phyloP scores from a whole-genome alignment of 257 asterid species.

The Nyctanthes arbortristis region DNA sequence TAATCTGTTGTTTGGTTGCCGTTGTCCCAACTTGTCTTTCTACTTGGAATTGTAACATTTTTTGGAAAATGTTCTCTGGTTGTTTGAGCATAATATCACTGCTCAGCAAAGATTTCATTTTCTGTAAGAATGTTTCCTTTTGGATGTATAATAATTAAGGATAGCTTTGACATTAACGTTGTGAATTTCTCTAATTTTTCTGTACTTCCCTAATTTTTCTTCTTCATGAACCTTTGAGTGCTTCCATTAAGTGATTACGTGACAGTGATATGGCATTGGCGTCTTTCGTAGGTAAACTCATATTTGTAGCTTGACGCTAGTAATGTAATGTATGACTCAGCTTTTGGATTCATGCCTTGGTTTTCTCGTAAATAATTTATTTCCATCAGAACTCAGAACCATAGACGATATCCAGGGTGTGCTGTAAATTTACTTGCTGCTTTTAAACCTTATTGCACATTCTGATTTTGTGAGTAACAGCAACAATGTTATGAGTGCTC shows the following conservation, averaged over 20 bases:
- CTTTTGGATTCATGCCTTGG: slow-evolving; percentile 9
- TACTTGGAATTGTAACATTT: background rate
- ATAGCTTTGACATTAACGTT: background rate
- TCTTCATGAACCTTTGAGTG: background rate
- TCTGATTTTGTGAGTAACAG: slow-evolving; percentile 20
- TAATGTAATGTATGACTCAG: background rate
- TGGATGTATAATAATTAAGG: background rate
- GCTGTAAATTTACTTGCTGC: background rate
- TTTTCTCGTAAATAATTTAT: slow-evolving; percentile 1
- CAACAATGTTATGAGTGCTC: slow-evolving; percentile 9
- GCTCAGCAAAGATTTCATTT: background rate
- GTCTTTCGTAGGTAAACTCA: background rate
- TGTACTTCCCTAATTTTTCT: background rate
- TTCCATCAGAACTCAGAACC: slow-evolving; percentile 19
- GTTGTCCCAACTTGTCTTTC: background rate
- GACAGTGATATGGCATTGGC: background rate
- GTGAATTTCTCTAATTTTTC: background rate
- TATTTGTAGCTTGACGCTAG: slow-evolving; percentile 8
- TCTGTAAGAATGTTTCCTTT: background rate
- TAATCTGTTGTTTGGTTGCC: background rate
- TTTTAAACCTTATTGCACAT: background rate
- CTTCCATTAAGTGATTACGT: background rate
- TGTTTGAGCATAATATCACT: background rate
- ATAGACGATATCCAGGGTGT: too few relatives aligned
- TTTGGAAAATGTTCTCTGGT: slow-evolving; percentile 3